These are phyloP conservation scores for Eutrema heterophyllum DNA, from an alignment of 345 rosid species.

Conservation along the genomic window DNA sequence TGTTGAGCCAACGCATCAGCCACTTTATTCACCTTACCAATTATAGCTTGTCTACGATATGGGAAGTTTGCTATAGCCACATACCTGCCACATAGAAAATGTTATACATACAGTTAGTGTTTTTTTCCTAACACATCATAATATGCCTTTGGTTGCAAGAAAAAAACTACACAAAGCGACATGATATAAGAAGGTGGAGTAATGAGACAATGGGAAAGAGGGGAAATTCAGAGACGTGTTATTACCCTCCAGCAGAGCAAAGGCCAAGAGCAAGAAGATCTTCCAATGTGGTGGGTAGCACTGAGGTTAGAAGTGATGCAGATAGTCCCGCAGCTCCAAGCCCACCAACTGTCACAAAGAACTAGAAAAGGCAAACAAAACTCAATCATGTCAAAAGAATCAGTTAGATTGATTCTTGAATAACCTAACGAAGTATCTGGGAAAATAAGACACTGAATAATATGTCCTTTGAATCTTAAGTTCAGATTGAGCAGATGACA, in stretches of 20 bases:
- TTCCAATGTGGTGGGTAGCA: slow-evolving; percentile 75
- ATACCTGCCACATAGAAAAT: slow-evolving; percentile 41
- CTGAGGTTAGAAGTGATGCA: slow-evolving; percentile 87
- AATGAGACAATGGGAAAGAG: not conserved
- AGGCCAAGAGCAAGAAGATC: slow-evolving; percentile 93
- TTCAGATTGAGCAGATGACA: not conserved
- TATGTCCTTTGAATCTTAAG: not conserved
- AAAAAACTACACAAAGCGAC: not conserved
- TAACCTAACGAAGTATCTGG: not conserved
- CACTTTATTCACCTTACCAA: slow-evolving; percentile 56
- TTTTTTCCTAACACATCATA: not conserved
- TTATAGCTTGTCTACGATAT: slow-evolving; percentile 50
- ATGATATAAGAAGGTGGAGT: not conserved
- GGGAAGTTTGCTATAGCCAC: slow-evolving; percentile 80
- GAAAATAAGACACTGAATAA: not conserved
- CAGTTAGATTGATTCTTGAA: not conserved
- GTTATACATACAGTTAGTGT: not conserved
- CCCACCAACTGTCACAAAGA: slow-evolving; percentile 80
- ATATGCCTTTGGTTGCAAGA: not conserved
- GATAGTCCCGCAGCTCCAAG: slow-evolving; percentile 89
- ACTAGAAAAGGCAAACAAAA: slow-evolving; percentile 37
- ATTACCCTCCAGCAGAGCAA: slow-evolving; percentile 96
- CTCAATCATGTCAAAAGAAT: not conserved
- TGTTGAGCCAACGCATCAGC: slow-evolving; percentile 65
- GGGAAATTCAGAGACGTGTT: slow-evolving; percentile 8